Evolutionary conservation across 371 early-diverging fungal genomes (phyloP).

Genomic region (Mucor lusitanicus): DNA sequence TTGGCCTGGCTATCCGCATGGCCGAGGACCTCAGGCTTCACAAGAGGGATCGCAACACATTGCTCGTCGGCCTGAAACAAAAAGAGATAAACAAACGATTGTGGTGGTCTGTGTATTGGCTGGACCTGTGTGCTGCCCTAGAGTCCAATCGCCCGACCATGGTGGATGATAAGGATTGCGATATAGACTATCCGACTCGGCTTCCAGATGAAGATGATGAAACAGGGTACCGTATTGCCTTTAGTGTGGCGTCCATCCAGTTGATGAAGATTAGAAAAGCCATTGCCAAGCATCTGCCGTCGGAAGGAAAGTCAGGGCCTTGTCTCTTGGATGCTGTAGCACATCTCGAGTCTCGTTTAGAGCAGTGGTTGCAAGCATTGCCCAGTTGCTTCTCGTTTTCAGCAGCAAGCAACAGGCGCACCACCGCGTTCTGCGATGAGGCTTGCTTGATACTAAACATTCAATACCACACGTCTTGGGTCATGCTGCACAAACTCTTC

Average conservation of each 20-base stretch:
- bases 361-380: conserved; percentile 47
- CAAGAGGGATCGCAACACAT: conserved; percentile 47
- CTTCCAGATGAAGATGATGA: conserved; percentile 48
- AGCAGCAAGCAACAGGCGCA: conserved; percentile 18
- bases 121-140: conserved; percentile 52
- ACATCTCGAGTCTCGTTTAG: conserved; percentile 50
- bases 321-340: conserved; percentile 49
- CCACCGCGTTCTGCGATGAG: conserved; percentile 33
- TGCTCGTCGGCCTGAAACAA: conserved; percentile 39
- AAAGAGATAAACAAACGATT: conserved; percentile 57
- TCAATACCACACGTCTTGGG: conserved; percentile 50
- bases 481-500: conserved; percentile 52
- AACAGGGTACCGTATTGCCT: conserved; percentile 45
- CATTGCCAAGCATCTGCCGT: conserved; percentile 51
- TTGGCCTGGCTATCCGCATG: conserved; percentile 64
- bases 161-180: conserved; percentile 64
- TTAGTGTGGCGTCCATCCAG: conserved; percentile 52
- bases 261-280: conserved; percentile 59
- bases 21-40: conserved; percentile 63
- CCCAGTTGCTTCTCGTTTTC: conserved; percentile 13
- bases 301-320: conserved; percentile 42
- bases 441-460: conserved; percentile 39
- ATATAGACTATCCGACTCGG: conserved; percentile 53
- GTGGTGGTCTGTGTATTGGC: conserved; percentile 67
- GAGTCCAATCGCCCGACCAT: conserved; percentile 51